Evolutionary conservation across 768 basidiomycete genomes (phyloP).

Genomic region (Suillus occidentalis): DNA sequence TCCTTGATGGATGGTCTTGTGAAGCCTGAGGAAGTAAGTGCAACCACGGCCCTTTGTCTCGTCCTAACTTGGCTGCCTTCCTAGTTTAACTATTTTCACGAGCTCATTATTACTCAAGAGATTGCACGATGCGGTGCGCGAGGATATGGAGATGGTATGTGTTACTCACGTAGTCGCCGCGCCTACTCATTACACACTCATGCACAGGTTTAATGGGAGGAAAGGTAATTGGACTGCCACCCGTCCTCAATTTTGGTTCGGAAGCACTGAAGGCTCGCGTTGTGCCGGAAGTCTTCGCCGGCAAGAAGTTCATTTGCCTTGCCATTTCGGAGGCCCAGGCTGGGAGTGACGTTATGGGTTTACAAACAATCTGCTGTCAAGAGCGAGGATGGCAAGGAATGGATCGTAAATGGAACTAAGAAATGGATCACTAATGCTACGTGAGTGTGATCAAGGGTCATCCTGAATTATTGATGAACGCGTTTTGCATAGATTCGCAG

Average conservation of each 20-base stretch:
- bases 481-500: conserved; percentile 37
- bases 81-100: conserved; percentile 71
- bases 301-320: conserved; percentile 70
- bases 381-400: conserved; percentile 65
- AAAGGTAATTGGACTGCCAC: conserved; percentile 68
- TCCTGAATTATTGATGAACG: not conserved
- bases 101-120: conserved; percentile 69
- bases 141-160: conserved; percentile 65
- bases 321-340: conserved; percentile 80
- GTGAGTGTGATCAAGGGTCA: conserved; percentile 30
- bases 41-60: conserved; percentile 1
- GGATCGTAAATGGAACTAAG: conserved; percentile 74
- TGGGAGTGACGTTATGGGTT: conserved; percentile 65
- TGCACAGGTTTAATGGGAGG: conserved; percentile 48
- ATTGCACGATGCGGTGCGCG: conserved; percentile 52
- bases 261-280: conserved; percentile 49
- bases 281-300: conserved; percentile 51
- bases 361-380: conserved; percentile 62
- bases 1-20: conserved; percentile 72
- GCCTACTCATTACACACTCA: not conserved
- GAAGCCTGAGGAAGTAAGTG: conserved; percentile 66
- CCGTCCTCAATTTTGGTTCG: conserved; percentile 66
- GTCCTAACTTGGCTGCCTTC: conserved; percentile 12
- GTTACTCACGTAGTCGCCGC: not conserved
- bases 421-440: conserved; percentile 69